Base-by-base conservation (phyloP, 805 yeast genomes). In the Komagataella pastoris region DNA sequence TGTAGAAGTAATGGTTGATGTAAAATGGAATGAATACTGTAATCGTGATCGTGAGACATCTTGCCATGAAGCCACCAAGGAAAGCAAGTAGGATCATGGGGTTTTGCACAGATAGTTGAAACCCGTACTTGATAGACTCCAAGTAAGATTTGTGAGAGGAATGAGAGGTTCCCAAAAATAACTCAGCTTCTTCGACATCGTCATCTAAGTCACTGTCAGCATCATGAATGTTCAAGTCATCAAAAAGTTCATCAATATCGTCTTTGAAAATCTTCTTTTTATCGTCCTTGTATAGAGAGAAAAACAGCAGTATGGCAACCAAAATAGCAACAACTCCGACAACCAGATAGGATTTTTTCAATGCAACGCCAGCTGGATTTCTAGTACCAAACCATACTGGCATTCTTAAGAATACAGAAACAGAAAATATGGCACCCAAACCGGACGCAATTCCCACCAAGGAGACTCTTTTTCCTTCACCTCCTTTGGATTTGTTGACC, bases 361-460 rank as follows among this genome's bases (percentile, higher is more conserved):
- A 60, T 1, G 81, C 75, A 5, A 58, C 62, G 17, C 64, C 66
- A 6, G 75, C 73, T 17, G 79, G 73, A 12, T 58, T 52, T 8
- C 58, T 55, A 17, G 65, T 59, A 10, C 74, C 76, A 53, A 79
- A 67, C 53, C 63, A 67, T 1, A 76, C 72, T 0, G 88, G 88
- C 18, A 83, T 63, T 12, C 87, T 75, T 18, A 83, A 62, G 46
- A 79, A 72, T 46, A 73, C 63, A 1, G 75, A 59, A 0, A 81
- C 87, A 0, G 87, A 73, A 54, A 80, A 75, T 1, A 83, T 72
- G 1, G 88, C 89, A 49, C 89, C 89, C 17, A 79, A 59, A 0
- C 88, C 88, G 17, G 85, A 72, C 49, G 75, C 67, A 14, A 80
- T 62, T 1, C 90, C 90, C 47, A 83, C 72, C 19, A 81, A 59